Percentiles rank a stretch among this genome's conserved stretches.
These are phyloP conservation scores for Colletotrichum godetiae DNA, from an alignment of 2,329 filamentous ascomycete genomes.

Conservation along the genomic window DNA sequence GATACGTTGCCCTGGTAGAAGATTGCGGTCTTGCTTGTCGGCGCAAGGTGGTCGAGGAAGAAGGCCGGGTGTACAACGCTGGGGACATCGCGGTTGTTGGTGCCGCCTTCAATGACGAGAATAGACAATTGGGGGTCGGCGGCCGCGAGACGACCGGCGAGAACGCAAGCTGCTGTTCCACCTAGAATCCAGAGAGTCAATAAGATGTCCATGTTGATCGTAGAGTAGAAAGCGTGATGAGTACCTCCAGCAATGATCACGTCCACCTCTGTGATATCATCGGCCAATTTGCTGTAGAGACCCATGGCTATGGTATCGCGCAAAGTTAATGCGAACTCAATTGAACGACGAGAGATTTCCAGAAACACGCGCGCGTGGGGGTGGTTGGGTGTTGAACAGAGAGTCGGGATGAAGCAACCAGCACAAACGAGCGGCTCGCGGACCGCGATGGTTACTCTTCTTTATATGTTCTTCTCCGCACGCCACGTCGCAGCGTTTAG, in stretches of 20 bases:
- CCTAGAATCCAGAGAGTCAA: constrained; percentile 43
- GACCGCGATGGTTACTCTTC: not conserved
- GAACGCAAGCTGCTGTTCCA: constrained; percentile 59
- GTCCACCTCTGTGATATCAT: constrained; percentile 57
- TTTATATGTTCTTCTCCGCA: not conserved
- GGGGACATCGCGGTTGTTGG: constrained; percentile 63
- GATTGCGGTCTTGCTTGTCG: constrained; percentile 72
- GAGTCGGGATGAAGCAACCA: not conserved
- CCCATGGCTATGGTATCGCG: constrained; percentile 37
- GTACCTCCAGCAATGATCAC: constrained; percentile 62
- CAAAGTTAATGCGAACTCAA: not conserved
- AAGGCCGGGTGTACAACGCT: constrained; percentile 61
- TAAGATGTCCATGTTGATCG: not conserved
- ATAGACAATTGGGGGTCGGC: constrained; percentile 60
- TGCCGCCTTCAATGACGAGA: constrained; percentile 64
- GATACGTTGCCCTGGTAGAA: constrained; percentile 62
- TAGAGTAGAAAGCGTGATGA: too few relatives aligned
- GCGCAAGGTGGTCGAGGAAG: constrained; percentile 72
- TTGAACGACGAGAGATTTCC: not conserved
- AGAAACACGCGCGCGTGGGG: not conserved
- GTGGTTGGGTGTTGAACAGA: not conserved
- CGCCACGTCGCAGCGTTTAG: not conserved
- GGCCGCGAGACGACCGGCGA: constrained; percentile 61
- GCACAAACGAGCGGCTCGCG: not conserved
- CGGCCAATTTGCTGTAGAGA: constrained; percentile 39